Evolutionary conservation across 2,329 filamentous ascomycete genomes (phyloP), one percentile per base, ranked within the genome.

Genomic region (Clarireedia hainanense): DNA sequence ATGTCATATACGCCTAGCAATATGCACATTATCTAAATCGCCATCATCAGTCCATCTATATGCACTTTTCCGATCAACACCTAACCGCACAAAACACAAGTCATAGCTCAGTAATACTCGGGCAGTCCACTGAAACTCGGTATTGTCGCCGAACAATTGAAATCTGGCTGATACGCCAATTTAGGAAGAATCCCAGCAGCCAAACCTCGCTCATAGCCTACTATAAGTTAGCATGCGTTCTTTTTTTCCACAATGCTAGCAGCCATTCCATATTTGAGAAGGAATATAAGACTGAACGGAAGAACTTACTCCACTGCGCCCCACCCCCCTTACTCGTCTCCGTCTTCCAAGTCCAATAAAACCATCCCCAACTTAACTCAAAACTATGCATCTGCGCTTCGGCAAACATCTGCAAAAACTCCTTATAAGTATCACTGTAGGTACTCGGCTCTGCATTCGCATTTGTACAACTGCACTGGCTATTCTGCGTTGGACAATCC

Each of bases 261-360:
- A 52, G 79, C 79, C 60, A 91, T 75, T 0, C 90, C 91, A 61
- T 84, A 37, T 3, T 26, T 23, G 17, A 5, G 4, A 37, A 20
- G 10, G 77, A 84, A 75, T 94, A 96, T 70, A 27, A 20, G 1
- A 12, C 0, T 7, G 10, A 43, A 55, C 24, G 4, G 17, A 15
- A 24, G 3, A 56, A 56, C 54, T 52, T 30, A 57, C 91, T 96
- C 94, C 94, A 99, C 73, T 96, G 90, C 58, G 84, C 77, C 5
- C 52, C 52, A 37, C 52, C 52, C 6, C 52, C 52, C 15, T 55
- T 14, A 49, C 88, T 85, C 61, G 73, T 78, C 75, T 97, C 92
- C 30, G 92, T 96, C 73, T 91, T 83, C 92, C 94, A 95, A 36
- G 91, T 97, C 94, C 94, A 99, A 74, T 99, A 99, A 74, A 95